Evolutionary conservation across 257 asterid genomes (phyloP), one percentile per base, ranked within the genome.

Genomic region (Echites panduratus): DNA sequence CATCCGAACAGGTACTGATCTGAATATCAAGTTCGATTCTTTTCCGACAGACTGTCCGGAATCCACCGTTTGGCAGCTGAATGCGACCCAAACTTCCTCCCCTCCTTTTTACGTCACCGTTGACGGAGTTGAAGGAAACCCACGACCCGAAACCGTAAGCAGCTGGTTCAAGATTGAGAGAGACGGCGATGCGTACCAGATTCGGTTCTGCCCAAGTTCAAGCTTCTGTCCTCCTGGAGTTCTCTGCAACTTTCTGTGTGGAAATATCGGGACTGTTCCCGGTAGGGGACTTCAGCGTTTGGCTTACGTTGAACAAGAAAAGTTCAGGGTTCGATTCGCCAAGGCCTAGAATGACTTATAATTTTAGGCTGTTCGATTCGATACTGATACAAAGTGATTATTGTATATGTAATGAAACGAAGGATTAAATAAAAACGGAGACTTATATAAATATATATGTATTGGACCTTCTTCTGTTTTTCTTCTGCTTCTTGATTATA

Each of bases 121-220:
- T 48, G 71, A 32, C 14, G 71, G 71, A 45, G 41, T 45, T 67
- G 57, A 43, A 26, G 71, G 71, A 45, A 67, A 45, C 22, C 71
- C 71, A 8, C 4, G 71, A 7, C 32, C 40, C 14, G 13, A 45
- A 13, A 67, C 71, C 2, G 20, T 45, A 16, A n/a, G 35, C 26
- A 67, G 26, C 56, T 67, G 56, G 71, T 45, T 67, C 40, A 67
- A 67, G 56, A 67, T 67, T 44, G 22, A 45, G 24, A 67, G 56
- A 10, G 49, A 44, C 22, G 71, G 43, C 11, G 57, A 67, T 43
- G 71, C 57, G 6, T 67, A 67, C 40, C 41, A 43, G 29, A 44
- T 67, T 12, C 40, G 43, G 14, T 45, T 22, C n/a, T 67, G 71
- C 57, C 71, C 71, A 6, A 16, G 57, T 67, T 2, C 22, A 26